A percentile compares a stretch with the other conserved stretches of the same genome.
Conservation (phyloP, 2,329 filamentous ascomycete genomes). For the Epichloe gansuensis region DNA sequence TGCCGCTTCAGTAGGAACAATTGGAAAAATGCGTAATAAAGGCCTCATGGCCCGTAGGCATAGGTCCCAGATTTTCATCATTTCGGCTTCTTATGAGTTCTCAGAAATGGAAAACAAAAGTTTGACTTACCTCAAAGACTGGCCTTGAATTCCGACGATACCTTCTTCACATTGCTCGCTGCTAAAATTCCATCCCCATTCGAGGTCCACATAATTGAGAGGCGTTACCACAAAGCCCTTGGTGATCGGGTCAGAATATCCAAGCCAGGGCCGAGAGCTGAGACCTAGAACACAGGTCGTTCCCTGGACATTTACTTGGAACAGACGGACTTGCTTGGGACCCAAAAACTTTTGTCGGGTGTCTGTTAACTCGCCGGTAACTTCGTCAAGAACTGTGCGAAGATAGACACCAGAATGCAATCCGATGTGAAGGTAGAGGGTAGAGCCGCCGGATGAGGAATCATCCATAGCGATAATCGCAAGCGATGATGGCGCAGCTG, state of each 20-base stretch:
- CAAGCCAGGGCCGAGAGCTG: conserved; percentile 90
- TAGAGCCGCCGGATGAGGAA: conserved; percentile 75
- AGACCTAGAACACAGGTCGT: conserved; percentile 78
- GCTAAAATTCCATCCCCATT: conserved; percentile 94
- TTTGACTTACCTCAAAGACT: conserved; percentile 62
- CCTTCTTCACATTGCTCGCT: conserved; percentile 89
- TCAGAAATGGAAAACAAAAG: background rate
- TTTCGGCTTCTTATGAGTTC: conserved; percentile 28
- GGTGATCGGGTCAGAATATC: conserved; percentile 78
- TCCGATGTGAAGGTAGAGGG: conserved; percentile 90
- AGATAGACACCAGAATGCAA: conserved; percentile 93
- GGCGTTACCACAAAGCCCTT: conserved; percentile 87
- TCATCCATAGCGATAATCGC: conserved; percentile 94
- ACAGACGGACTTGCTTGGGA: conserved; percentile 77
- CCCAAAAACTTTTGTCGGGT: conserved; percentile 91
- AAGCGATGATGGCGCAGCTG: conserved; percentile 75
- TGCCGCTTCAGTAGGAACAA: conserved; percentile 87
- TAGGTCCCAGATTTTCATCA: conserved; percentile 57
- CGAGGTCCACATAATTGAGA: conserved; percentile 72
- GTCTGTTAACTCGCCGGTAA: conserved; percentile 90
- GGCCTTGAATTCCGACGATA: conserved; percentile 84
- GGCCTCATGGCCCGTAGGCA: conserved; percentile 41
- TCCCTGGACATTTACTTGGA: conserved; percentile 77
- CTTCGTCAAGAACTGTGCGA: conserved; percentile 84
- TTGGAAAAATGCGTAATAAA: conserved; percentile 50